Evolutionary conservation across 805 yeast species (phyloP).

Genomic region (Barnettozyma salicaria): DNA sequence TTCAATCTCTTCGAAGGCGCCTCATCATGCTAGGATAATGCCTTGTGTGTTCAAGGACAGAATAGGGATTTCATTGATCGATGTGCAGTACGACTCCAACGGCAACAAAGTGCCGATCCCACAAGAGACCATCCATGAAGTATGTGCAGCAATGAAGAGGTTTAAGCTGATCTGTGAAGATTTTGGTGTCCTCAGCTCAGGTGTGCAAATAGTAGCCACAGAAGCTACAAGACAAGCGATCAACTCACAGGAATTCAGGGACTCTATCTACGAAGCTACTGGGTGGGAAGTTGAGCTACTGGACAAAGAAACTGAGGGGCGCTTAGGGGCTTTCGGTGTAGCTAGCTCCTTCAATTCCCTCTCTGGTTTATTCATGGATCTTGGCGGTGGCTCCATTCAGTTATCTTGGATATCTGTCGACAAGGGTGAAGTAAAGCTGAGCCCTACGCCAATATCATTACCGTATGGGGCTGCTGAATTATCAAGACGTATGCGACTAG

Average conservation of each 20-base stretch:
- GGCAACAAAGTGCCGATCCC: constrained; percentile 48
- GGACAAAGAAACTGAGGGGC: constrained; percentile 59
- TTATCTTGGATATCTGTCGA: constrained; percentile 60
- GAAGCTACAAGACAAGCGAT: constrained; percentile 70
- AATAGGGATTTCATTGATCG: constrained; percentile 62
- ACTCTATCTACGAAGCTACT: constrained; percentile 49
- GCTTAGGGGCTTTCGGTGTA: constrained; percentile 65
- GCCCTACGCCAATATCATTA: constrained; percentile 52
- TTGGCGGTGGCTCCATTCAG: constrained; percentile 69
- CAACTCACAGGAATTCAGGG: constrained; percentile 53
- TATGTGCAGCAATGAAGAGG: constrained; percentile 57
- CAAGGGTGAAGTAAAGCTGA: constrained; percentile 49
- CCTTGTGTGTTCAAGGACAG: constrained; percentile 76
- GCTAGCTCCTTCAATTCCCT: constrained; percentile 65
- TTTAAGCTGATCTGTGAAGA: constrained; percentile 66
- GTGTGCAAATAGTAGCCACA: constrained; percentile 65
- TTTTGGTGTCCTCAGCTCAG: constrained; percentile 58
- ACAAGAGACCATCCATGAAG: constrained; percentile 49
- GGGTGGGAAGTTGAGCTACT: constrained; percentile 62
- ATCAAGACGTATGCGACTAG: constrained; percentile 47
- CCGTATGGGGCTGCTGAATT: constrained; percentile 75
- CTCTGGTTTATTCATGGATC: constrained; percentile 63
- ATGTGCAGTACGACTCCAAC: constrained; percentile 44
- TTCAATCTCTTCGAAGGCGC: constrained; percentile 61
- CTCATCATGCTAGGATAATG: constrained; percentile 67